Conservation (phyloP, 1,139 yeast genomes). For the Scheffersomyces quercinus region DNA sequence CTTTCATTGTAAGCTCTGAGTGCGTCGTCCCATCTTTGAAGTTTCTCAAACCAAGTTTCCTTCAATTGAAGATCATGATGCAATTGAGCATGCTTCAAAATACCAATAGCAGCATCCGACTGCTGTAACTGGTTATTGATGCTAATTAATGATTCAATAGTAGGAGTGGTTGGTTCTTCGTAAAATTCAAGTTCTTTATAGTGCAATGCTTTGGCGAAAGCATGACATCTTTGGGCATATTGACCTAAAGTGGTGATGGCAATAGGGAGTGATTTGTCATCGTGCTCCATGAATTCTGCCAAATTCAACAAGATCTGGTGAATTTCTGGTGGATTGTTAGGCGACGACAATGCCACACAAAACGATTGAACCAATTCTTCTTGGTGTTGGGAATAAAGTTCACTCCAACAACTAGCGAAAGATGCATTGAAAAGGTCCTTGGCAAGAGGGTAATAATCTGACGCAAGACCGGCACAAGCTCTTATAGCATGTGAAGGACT, state of each 20-base stretch:
- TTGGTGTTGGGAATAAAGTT: slow-evolving; percentile 86
- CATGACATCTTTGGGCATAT: slow-evolving; percentile 94
- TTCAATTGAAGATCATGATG: slow-evolving; percentile 90
- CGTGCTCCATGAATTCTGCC: slow-evolving; percentile 98
- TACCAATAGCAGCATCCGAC: slow-evolving; percentile 97
- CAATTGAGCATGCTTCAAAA: slow-evolving; percentile 90
- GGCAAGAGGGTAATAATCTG: slow-evolving; percentile 85
- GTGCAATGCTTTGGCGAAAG: slow-evolving; percentile 95
- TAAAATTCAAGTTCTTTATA: slow-evolving; percentile 94
- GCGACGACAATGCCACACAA: slow-evolving; percentile 83
- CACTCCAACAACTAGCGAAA: slow-evolving; percentile 96
- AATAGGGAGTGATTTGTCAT: slow-evolving; percentile 89
- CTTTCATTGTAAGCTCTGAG: slow-evolving; percentile 81
- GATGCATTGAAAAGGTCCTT: slow-evolving; percentile 91
- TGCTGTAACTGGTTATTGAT: slow-evolving; percentile 95
- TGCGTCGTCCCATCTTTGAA: slow-evolving; percentile 99
- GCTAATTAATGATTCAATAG: slow-evolving; percentile 87
- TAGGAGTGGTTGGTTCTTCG: slow-evolving; percentile 88
- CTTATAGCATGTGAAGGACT: slow-evolving; percentile 94
- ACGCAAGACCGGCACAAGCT: slow-evolving; percentile 90
- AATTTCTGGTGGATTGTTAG: slow-evolving; percentile 94
- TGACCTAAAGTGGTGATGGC: slow-evolving; percentile 86
- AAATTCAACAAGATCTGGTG: slow-evolving; percentile 84
- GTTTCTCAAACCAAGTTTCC: slow-evolving; percentile 96
- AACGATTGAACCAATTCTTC: slow-evolving; percentile 86